phyloP scores from a whole-genome alignment of 208 protist genomes.

The Trypanosoma lewisi region DNA sequence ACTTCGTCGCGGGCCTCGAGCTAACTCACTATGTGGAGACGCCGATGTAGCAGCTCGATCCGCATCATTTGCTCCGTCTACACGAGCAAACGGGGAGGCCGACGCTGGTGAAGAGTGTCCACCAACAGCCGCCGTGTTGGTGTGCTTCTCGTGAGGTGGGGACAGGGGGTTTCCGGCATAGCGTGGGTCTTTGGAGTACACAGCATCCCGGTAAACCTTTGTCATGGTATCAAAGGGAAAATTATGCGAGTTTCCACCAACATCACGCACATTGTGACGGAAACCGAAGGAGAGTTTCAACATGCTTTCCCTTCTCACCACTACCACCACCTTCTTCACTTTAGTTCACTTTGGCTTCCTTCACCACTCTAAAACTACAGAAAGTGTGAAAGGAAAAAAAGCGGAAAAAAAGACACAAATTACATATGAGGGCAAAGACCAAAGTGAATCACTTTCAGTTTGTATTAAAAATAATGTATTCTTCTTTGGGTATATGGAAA shows the following conservation, averaged over 20 bases:
- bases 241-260: slow-evolving; percentile 41
- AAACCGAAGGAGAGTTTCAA: slow-evolving; percentile 13
- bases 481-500: too few relatives aligned
- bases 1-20: slow-evolving; percentile 42
- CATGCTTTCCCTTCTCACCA: slow-evolving; percentile 20
- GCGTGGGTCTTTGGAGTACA: slow-evolving; percentile 39
- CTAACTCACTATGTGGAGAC: not conserved
- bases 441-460: slow-evolving; percentile 2
- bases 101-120: not conserved
- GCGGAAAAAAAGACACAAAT: not conserved
- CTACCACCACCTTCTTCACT: too few relatives aligned
- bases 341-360: too few relatives aligned
- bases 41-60: not conserved
- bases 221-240: slow-evolving; percentile 77
- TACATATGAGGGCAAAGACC: not conserved
- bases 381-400: slow-evolving; percentile 13
- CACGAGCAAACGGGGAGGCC: not conserved
- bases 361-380: too few relatives aligned
- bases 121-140: not conserved
- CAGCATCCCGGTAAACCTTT: slow-evolving; percentile 65
- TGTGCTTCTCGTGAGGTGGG: slow-evolving; percentile 17
- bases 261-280: slow-evolving; percentile 47
- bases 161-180: slow-evolving; percentile 39
- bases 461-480: slow-evolving; percentile 9
- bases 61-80: not conserved